Conservation (phyloP, 164 flowering plant species). For the Magnolia changhungtana region DNA sequence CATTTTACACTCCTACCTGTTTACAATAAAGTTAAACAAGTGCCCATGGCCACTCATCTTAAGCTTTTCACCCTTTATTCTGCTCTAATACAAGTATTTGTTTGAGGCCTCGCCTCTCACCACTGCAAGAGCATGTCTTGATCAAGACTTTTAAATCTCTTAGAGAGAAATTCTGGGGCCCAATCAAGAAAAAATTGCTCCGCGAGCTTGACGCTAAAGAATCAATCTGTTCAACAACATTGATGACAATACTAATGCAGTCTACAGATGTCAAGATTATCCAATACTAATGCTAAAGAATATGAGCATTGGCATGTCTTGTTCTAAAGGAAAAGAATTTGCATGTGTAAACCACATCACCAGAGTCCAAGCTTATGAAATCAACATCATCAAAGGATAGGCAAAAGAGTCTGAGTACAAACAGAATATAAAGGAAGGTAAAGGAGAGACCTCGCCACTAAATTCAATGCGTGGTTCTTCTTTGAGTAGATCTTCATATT, state of each 20-base stretch:
- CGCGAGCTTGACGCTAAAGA: not conserved
- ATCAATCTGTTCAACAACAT: not conserved
- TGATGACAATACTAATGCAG: not conserved
- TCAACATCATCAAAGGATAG: not conserved
- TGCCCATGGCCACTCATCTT: not conserved
- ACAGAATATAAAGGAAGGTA: slow-evolving; percentile 1
- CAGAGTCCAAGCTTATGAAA: not conserved
- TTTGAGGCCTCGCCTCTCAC: no score
- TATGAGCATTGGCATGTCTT: not conserved
- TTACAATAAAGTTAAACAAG: not conserved
- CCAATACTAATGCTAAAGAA: not conserved
- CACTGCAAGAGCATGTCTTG: not conserved
- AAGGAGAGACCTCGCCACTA: slow-evolving; percentile 78
- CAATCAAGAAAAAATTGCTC: not conserved
- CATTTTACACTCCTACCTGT: not conserved
- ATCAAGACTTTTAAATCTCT: not conserved
- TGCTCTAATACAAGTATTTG: no score
- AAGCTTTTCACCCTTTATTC: not conserved
- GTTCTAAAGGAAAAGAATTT: not conserved
- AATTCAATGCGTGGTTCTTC: slow-evolving; percentile 90
- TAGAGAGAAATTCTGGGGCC: not conserved
- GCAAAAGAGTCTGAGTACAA: not conserved
- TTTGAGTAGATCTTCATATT: slow-evolving; percentile 74
- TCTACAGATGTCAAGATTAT: not conserved
- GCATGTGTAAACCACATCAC: not conserved